A percentile compares a stretch with the other conserved stretches of the same genome.
phyloP scores from a whole-genome alignment of 2,329 filamentous ascomycete species.

The Aureobasidium namibiae region DNA sequence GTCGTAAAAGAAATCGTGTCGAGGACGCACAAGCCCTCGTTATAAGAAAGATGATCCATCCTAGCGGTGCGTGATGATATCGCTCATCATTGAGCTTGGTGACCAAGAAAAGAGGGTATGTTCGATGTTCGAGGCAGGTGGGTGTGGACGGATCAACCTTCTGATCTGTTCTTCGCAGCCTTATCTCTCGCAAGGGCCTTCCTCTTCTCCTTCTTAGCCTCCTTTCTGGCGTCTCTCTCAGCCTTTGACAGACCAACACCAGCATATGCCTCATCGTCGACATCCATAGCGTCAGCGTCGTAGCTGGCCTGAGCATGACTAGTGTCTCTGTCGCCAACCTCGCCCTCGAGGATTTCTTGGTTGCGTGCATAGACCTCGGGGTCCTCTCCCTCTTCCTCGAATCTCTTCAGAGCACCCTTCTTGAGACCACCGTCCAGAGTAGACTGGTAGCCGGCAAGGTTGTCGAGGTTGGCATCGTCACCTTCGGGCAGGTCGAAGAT shows the following conservation, averaged over 20 bases:
- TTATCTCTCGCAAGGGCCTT: constrained; percentile 34
- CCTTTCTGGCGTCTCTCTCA: constrained; percentile 47
- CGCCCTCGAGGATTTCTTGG: constrained; percentile 34
- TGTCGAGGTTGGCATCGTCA: background rate
- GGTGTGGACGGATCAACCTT: background rate
- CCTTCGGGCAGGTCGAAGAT: background rate
- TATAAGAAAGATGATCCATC: background rate
- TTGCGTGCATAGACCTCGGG: constrained; percentile 34
- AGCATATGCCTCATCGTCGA: constrained; percentile 19
- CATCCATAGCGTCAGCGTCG: constrained; percentile 11
- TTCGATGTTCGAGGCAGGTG: background rate
- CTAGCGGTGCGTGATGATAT: background rate
- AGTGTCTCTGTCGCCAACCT: constrained; percentile 28
- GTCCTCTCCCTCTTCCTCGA: constrained; percentile 25
- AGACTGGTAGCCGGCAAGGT: constrained; percentile 9
- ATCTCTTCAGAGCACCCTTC: constrained; percentile 15
- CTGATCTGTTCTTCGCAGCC: constrained; percentile 11
- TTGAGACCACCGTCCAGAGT: constrained; percentile 11
- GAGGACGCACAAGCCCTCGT: background rate
- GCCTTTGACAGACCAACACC: constrained; percentile 25
- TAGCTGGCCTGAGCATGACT: constrained; percentile 17
- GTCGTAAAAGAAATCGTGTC: constrained; percentile 7
- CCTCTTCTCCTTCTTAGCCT: constrained; percentile 47
- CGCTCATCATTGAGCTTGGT: background rate
- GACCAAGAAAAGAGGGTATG: background rate